Base-by-base conservation (phyloP, 352 stramenopile species). In the Globisporangium spiculum region DNA sequence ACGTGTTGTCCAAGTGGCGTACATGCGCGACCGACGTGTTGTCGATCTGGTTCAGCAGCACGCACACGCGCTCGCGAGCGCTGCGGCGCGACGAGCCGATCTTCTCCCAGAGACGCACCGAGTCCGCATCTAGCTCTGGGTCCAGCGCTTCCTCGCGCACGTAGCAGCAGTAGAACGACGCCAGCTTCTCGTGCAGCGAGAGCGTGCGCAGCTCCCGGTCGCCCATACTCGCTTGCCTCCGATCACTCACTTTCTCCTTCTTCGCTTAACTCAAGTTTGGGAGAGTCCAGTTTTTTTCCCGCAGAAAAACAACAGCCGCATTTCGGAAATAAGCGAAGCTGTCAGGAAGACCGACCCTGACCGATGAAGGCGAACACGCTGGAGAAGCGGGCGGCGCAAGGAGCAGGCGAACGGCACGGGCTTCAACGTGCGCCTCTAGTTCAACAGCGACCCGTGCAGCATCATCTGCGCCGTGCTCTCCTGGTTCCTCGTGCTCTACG, bases 401-500 rank as follows among this genome's bases (percentile, higher is more conserved):
- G 73, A 80, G 50, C 65, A 76, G 41, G 67, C 76, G 41, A 94
- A 83, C 58, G 88, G 88, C 68, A 96, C 88, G 38, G 80, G 86
- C 69, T 96, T 94, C 73, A 78, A 89, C 60, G 80, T 89, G 63
- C 85, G 81, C 38, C 72, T 93, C 20, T 98, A 93, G 93, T 94
- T 89, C 69, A 98, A 98, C 74, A 85, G 71, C 36, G 94, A 98
- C 67, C 85, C 86, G 14, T 98, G 93, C 73, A 93, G 94, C 0
- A 65, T 98, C 41, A 89, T 98, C 55, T 98, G 93, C 71, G 93
- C 91, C 32, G 73, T 79, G 52, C 78, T 98, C 56, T 98, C 94
- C 4, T 97, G 91, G 88, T 84, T 92, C 38, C 85, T 98, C 60
- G 77, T 98, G 61, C 77, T 93, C 18, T 98, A 97, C 73, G 90